Evolutionary conservation across 2,329 filamentous ascomycete genomes (phyloP).

Genomic region (Exophiala calicioides): DNA sequence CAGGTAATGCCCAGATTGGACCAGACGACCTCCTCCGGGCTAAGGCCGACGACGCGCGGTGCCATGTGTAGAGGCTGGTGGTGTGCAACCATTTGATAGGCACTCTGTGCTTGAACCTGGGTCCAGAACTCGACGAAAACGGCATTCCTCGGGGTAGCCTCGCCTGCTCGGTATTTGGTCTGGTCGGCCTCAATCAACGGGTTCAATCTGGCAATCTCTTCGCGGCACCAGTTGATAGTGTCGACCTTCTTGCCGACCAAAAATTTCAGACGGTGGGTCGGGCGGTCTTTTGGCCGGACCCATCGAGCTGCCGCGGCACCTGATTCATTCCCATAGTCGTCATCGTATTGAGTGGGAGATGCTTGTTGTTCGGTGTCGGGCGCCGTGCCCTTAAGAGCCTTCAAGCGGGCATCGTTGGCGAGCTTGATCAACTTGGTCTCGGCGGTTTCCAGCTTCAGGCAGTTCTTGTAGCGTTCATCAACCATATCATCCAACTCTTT

Average conservation of each 20-base stretch:
- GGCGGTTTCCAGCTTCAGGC: slow-evolving; percentile 79
- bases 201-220: slow-evolving; percentile 73
- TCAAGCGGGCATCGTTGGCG: slow-evolving; percentile 71
- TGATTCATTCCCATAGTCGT: slow-evolving; percentile 64
- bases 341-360: slow-evolving; percentile 36
- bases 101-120: slow-evolving; percentile 80
- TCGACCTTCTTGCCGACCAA: slow-evolving; percentile 87
- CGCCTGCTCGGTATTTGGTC: slow-evolving; percentile 64
- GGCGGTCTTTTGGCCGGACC: slow-evolving; percentile 71
- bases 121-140: slow-evolving; percentile 89
- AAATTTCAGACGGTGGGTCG: slow-evolving; percentile 71
- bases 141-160: slow-evolving; percentile 67
- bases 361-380: slow-evolving; percentile 45
- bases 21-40: slow-evolving; percentile 85
- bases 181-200: slow-evolving; percentile 71
- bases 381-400: slow-evolving; percentile 62
- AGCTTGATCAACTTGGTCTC: slow-evolving; percentile 82
- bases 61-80: slow-evolving; percentile 85
- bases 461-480: slow-evolving; percentile 75
- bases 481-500: slow-evolving; percentile 78
- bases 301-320: slow-evolving; percentile 72
- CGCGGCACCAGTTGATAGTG: slow-evolving; percentile 85
- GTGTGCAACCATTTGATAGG: slow-evolving; percentile 83
- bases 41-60: slow-evolving; percentile 79
- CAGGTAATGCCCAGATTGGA: slow-evolving; percentile 77